Evolutionary conservation across 805 yeast genomes (phyloP).

Genomic region (Candida argentea): DNA sequence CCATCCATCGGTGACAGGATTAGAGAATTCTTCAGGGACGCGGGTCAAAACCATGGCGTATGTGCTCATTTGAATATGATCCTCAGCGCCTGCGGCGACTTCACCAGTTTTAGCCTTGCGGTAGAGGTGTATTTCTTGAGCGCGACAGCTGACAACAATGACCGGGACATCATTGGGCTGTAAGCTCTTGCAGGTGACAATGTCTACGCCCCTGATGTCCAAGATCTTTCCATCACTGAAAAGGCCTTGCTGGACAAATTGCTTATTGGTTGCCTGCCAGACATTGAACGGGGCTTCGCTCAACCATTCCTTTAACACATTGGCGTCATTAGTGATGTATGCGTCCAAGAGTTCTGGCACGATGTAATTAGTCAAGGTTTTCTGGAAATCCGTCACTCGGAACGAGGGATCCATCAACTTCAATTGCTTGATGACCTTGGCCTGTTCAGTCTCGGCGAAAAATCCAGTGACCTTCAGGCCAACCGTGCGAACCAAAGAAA

Average conservation of each 20-base stretch:
- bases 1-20: slow-evolving; percentile 95
- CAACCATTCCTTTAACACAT: slow-evolving; percentile 78
- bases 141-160: slow-evolving; percentile 87
- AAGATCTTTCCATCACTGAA: slow-evolving; percentile 85
- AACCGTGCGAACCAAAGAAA: slow-evolving; percentile 70
- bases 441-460: slow-evolving; percentile 94
- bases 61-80: slow-evolving; percentile 84
- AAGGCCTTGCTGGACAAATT: slow-evolving; percentile 80
- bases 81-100: slow-evolving; percentile 92
- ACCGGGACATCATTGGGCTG: slow-evolving; percentile 92
- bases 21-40: slow-evolving; percentile 83
- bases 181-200: slow-evolving; percentile 75
- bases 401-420: slow-evolving; percentile 85
- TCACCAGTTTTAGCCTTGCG: slow-evolving; percentile 88
- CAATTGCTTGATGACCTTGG: slow-evolving; percentile 80
- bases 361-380: slow-evolving; percentile 81
- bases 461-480: slow-evolving; percentile 75
- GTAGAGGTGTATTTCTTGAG: slow-evolving; percentile 88
- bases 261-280: slow-evolving; percentile 88
- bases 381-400: slow-evolving; percentile 65
- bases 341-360: slow-evolving; percentile 95
- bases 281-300: slow-evolving; percentile 96
- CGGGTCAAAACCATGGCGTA: slow-evolving; percentile 95
- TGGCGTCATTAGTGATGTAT: slow-evolving; percentile 83
- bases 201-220: slow-evolving; percentile 92